Conservation (phyloP, 208 protist genomes). For the Crithidia mellificae region DNA sequence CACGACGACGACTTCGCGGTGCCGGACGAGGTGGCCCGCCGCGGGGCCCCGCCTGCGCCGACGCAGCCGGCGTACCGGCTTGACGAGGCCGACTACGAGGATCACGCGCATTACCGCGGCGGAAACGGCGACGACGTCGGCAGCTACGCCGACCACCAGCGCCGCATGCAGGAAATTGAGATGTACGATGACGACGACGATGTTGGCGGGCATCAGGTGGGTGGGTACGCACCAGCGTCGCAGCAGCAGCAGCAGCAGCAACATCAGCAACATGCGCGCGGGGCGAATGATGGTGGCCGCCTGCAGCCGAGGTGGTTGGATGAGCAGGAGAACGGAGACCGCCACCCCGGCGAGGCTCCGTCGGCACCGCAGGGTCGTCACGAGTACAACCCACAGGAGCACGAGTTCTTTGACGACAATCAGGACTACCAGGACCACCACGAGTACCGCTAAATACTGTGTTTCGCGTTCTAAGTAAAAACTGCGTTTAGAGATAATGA, state of each 20-base stretch:
- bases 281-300: not conserved
- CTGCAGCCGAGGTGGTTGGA: constrained; percentile 20
- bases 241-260: constrained; percentile 5
- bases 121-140: not conserved
- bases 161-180: constrained; percentile 24
- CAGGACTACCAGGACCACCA: not conserved
- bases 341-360: not conserved
- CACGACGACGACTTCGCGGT: not conserved
- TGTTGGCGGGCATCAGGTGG: too few relatives aligned
- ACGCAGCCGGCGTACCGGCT: constrained; percentile 11
- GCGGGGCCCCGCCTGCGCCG: not conserved
- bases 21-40: not conserved
- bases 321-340: not conserved
- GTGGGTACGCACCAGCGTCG: not conserved
- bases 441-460: not conserved
- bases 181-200: constrained; percentile 25
- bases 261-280: too few relatives aligned
- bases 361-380: constrained; percentile 13
- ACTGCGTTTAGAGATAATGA: not conserved
- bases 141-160: not conserved
- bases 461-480: not conserved
- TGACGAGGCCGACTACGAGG: constrained; percentile 26
- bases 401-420: constrained; percentile 15
- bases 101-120: constrained; percentile 3
- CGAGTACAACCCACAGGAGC: constrained; percentile 13